Base-by-base conservation (phyloP, 2,329 filamentous ascomycete genomes). In the Nigrospora sphaerica region DNA sequence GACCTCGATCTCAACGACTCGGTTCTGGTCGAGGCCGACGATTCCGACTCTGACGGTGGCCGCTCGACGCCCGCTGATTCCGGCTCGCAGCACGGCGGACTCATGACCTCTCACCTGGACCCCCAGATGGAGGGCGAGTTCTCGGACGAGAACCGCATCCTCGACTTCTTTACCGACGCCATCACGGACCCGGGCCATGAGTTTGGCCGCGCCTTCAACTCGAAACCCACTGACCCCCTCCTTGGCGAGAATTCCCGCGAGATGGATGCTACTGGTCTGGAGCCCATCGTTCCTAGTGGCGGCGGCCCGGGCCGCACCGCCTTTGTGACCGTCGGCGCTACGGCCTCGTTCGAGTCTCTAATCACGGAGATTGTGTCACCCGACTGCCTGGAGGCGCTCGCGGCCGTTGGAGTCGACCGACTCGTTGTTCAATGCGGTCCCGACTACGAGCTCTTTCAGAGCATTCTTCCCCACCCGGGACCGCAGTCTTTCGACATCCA, bases 291-390 rank as follows among this genome's bases (percentile, higher is more conserved):
- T 17, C 13, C 34, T n/a, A 12, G 14, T 11, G 14, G 12, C 6
- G 14, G 34, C 34, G 16, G 10, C 18, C 55, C 16, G 48, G 61
- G 23, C 39, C 62, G 64, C 32, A 62, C 70, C 45, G 93, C 88
- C 62, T 87, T 98, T 54, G 85, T 96, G 46, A 97, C 93, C 0
- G 86, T 95, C 31, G 93, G 93, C 47, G 92, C 93, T 6, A 98
- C 92, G 0, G 90, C 91, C 14, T 80, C 85, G 17, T 98, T 98
- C 66, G 73, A 77, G 44, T 66, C 74, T 7, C 78, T 98, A 2
- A 77, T 95, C 46, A 67, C 75, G 38, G 78, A 84, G 32, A 78
- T 85, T 12, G 69, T 95, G 6, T 68, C 74, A 16, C 67, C 75
- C 0, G 56, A 64, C 0, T 91, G 93, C 59, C 72, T 95, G 50